Base-by-base conservation (phyloP, 331 rosid genomes). In the Spiraea crenata region DNA sequence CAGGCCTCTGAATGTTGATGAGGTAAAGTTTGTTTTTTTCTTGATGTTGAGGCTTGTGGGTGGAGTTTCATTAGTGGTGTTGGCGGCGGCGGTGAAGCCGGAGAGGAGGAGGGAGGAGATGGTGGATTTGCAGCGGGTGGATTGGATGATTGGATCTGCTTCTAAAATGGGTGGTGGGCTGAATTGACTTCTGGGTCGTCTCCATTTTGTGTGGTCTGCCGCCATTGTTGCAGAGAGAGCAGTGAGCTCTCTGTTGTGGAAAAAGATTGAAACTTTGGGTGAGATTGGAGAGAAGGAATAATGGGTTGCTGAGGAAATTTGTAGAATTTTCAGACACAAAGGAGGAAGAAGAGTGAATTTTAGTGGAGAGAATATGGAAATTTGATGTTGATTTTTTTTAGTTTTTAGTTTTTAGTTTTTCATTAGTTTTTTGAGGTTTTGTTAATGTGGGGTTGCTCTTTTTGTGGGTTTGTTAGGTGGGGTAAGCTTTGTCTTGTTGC, bases 91-190 rank as follows among this genome's bases (percentile, higher is more conserved):
- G 42, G 96, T 85, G 77, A 90, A 82, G 66, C 90, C 73, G 7
- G 97, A 91, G 66, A 89, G 88, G 5, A 90, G 86, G 57, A 95
- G 84, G 35, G 97, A 83, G 10, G 95, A 89, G 55, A 95, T 89
- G 73, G 91, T 86, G 84, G 97, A 79, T 81, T 87, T 95, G 87
- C 84, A 75, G 66, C 89, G 82, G 67, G 86, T 79, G 66, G 96
- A 83, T 72, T 86, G 90, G 74, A 84, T 73, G 39, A 65, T 69
- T 35, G 85, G 87, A 87, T 86, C 93, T 65, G 85, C 38, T 77
- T 87, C 91, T 67, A 88, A 78, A 77, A 87, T 83, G 82, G 81
- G 79, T 35, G 75, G 89, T 35, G 75, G 89, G 35, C 74, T 79
- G 20, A 85, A 82, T 35, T 85, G 86, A 76, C 52, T 80, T 71